Evolutionary conservation across 148 eudicot genomes (phyloP), one percentile per base, ranked within the genome.

Genomic region (Gaultheria prostrata): DNA sequence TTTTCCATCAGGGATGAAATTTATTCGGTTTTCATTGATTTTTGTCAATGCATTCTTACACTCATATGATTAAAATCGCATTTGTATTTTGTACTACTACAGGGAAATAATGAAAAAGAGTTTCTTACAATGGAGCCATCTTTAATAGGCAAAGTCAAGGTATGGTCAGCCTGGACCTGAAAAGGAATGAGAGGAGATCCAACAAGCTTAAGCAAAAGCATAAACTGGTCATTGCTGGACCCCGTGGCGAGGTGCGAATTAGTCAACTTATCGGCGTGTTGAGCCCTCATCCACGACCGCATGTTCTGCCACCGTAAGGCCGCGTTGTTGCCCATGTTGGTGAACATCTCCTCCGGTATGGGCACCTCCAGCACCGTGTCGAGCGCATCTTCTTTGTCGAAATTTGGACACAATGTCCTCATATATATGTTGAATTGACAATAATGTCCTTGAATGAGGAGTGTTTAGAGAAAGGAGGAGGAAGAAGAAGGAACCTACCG

Each of bases 331-430:
- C 90, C 92, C 89, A 86, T 89, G 43, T 77, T 86, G 21, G 80
- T 70, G 85, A 88, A 89, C 90, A 88, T 85, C 72, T 91, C 93
- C 83, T 91, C 93, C 6, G 93, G 93, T 13, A 91, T 82, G 2
- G 93, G 93, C 61, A 91, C 92, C 85, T 91, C 93, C 32, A 91
- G 80, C 56, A 91, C 93, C 46, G 93, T 91, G 63, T 91, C 91
- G 1, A 91, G 84, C 5, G 89, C 91, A 79, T 85, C 87, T 85
- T 91, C 87, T 26, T 83, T 91, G 71, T 91, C 93, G 26, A 83
- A 79, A 76, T 91, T 89, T 1, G 91, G 91, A 59, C 89, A 88
- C 63, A 89, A 79, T 72, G 84, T 91, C 83, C 93, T 88, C 91
- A 91, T 56, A 56, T 6, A 56, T 48, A 6, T 56, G n/a, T 56